Base-by-base conservation (phyloP, 495 filamentous ascomycete species). In the Penicillium bialowiezense region DNA sequence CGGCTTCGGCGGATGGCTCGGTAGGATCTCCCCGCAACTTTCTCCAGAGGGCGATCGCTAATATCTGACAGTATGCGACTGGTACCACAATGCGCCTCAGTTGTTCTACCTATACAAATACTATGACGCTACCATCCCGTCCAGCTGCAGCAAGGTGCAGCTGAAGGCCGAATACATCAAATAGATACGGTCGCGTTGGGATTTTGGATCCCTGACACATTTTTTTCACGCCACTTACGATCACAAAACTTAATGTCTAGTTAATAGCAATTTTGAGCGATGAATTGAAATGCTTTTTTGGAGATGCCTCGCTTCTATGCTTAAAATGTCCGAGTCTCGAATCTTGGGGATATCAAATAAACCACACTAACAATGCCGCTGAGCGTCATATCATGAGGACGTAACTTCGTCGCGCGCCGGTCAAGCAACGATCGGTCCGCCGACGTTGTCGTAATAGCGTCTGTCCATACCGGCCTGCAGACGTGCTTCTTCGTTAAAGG, bases 1-100 rank as follows among this genome's bases (percentile, higher is more conserved):
- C 23, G 66, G 67, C 7, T 81, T 78, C 44, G 72, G 62, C n/a
- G 76, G 77, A 14, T 81, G 77, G 77, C 52, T 79, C 17, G 74
- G 76, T 80, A 56, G 58, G 75, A 14, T 28, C 5, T 6, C 5
- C 20, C 20, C 13, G 17, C 29, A n/a, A n/a, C n/a, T 24, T 35
- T 26, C 7, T 26, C 28, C 35, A 42, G 5, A 28, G 7, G 20
- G 14, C 15, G n/a, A 41, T 52, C 7, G 28, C 28, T 55, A 40
- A 42, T 34, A 14, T 26, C 2, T 23, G 2, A 20, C 20, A 81
- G 78, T 74, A 5, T 81, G 79, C 41, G 72, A 80, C 44, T 81
- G 79, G 77, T 75, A 59, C 54, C 78, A 80, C 57, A 76, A 73
- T 38, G 67, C 58, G 18, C 78, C 79, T 9, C 78, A 82, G 56